phyloP scores from a whole-genome alignment of 2,329 filamentous ascomycete species.

The Trichoderma sp. region DNA sequence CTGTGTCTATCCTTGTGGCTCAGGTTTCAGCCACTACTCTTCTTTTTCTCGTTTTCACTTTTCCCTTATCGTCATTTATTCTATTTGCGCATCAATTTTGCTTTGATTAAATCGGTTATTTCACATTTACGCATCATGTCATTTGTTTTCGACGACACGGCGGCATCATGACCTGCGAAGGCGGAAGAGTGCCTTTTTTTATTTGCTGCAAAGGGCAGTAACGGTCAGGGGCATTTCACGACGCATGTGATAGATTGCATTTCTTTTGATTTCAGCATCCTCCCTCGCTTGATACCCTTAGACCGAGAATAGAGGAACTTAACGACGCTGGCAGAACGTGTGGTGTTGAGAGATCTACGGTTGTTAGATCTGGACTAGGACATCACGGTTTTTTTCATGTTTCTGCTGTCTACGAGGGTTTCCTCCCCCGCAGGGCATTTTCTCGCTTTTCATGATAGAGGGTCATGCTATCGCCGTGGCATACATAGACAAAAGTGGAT shows the following conservation, averaged over 20 bases:
- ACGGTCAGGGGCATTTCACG: conserved; percentile 44
- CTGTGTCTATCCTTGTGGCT: conserved; percentile 21
- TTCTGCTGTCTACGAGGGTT: conserved; percentile 42
- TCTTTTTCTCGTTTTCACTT: conserved; percentile 22
- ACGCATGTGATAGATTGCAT: conserved; percentile 48
- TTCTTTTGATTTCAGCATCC: conserved; percentile 46
- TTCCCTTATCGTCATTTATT: conserved; percentile 28
- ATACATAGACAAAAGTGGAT: conserved; percentile 67
- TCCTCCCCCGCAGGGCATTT: conserved; percentile 40
- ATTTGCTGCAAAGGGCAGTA: conserved; percentile 38
- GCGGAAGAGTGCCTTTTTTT: conserved; percentile 37
- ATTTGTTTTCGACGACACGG: conserved; percentile 40
- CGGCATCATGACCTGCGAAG: conserved; percentile 45
- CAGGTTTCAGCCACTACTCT: conserved; percentile 13
- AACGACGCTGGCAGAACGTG: conserved; percentile 42
- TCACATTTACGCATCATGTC: conserved; percentile 34
- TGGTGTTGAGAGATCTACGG: conserved; percentile 39
- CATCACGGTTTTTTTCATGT: conserved; percentile 40
- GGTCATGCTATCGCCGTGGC: conserved; percentile 48
- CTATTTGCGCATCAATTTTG: conserved; percentile 27
- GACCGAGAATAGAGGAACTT: conserved; percentile 44
- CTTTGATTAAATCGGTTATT: conserved; percentile 29
- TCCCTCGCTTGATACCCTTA: conserved; percentile 49
- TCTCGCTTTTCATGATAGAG: conserved; percentile 46
- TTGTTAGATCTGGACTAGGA: conserved; percentile 38